Percentiles rank a stretch among this genome's conserved stretches.
These are phyloP conservation scores for Calycina herbarum DNA, from an alignment of 2,329 filamentous ascomycete species.

Conservation along the genomic window DNA sequence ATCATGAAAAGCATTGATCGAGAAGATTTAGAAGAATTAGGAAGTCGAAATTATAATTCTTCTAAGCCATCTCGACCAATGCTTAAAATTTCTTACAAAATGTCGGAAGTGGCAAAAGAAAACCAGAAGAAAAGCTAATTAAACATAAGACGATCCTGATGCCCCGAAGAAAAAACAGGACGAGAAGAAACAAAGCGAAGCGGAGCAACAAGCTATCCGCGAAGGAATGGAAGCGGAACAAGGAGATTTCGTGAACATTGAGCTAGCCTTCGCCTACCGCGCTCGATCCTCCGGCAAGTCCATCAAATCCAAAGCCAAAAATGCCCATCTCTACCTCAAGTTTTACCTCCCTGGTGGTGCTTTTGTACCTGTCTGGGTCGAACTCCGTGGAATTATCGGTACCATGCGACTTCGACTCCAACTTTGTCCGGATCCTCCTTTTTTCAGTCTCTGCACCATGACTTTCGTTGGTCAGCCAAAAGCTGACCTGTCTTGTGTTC, in stretches of 20 bases:
- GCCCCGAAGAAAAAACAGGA: conserved; percentile 35
- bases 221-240: conserved; percentile 74
- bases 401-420: conserved; percentile 69
- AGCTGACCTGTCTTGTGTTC: conserved; percentile 68
- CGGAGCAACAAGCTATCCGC: conserved; percentile 39
- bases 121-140: too few relatives aligned
- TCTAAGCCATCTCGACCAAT: too few relatives aligned
- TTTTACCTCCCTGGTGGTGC: conserved; percentile 65
- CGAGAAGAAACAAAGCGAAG: conserved; percentile 36
- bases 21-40: too few relatives aligned
- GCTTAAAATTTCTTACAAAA: too few relatives aligned
- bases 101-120: too few relatives aligned
- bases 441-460: conserved; percentile 72
- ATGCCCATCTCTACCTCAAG: conserved; percentile 70
- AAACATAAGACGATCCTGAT: conserved; percentile 20
- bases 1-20: too few relatives aligned
- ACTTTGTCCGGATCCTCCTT: conserved; percentile 73
- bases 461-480: conserved; percentile 76
- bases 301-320: conserved; percentile 63
- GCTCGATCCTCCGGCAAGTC: conserved; percentile 60
- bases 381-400: conserved; percentile 70
- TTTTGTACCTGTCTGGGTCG: conserved; percentile 68
- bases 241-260: conserved; percentile 76
- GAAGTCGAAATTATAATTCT: too few relatives aligned
- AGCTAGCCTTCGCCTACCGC: conserved; percentile 73